A percentile compares a stretch with the other conserved stretches of the same genome.
Evolutionary conservation across 2,329 filamentous ascomycete genomes (phyloP).

Genomic region (Verticillium albo-atrum): DNA sequence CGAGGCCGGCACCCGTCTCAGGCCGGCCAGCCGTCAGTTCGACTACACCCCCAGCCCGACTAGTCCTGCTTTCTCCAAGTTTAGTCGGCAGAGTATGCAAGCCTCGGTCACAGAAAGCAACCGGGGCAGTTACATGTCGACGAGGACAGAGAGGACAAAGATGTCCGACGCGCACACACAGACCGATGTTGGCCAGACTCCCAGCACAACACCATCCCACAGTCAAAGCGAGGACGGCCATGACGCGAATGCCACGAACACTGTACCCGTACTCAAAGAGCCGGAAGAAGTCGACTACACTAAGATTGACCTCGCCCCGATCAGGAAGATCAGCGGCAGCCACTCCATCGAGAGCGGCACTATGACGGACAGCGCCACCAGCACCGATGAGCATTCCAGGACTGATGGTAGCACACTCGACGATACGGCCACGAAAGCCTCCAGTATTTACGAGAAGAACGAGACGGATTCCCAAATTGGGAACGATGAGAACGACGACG

Average conservation of each 20-base stretch:
- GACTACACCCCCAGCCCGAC: constrained; percentile 74
- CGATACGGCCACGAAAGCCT: constrained; percentile 20
- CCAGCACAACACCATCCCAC: constrained; percentile 50
- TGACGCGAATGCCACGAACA: constrained; percentile 34
- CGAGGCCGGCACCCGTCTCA: constrained; percentile 74
- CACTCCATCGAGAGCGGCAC: constrained; percentile 26
- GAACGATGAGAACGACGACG: constrained; percentile 23
- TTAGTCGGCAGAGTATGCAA: constrained; percentile 65
- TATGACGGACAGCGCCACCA: constrained; percentile 7
- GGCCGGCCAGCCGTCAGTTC: constrained; percentile 75
- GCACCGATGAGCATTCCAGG: constrained; percentile 10
- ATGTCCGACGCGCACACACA: constrained; percentile 68
- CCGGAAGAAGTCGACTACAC: constrained; percentile 57
- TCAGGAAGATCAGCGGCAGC: constrained; percentile 40
- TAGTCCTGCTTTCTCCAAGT: constrained; percentile 62
- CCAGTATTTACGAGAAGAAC: constrained; percentile 18
- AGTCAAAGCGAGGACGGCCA: constrained; percentile 49
- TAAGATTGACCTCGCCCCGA: constrained; percentile 48
- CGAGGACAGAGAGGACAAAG: constrained; percentile 63
- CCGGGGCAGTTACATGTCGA: constrained; percentile 71
- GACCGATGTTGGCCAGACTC: constrained; percentile 48
- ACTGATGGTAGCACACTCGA: constrained; percentile 18
- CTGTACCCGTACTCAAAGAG: constrained; percentile 31
- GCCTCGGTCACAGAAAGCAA: constrained; percentile 57
- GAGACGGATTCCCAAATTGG: constrained; percentile 18